These are phyloP conservation scores for Alternaria ventricosa DNA, from an alignment of 2,329 filamentous ascomycete genomes.

Conservation along the genomic window DNA sequence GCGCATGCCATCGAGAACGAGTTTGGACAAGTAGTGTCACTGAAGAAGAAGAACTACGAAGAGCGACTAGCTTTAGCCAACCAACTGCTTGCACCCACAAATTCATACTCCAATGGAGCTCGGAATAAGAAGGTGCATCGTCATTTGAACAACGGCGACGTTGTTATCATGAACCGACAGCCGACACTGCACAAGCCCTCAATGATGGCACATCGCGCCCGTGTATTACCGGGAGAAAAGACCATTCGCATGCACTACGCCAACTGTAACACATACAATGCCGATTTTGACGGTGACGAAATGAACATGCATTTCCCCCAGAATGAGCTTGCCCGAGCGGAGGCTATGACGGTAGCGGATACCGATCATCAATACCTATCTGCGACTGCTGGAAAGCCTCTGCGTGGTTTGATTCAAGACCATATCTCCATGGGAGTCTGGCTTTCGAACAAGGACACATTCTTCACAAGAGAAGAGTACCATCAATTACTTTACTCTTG, in stretches of 20 bases:
- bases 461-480: slow-evolving; percentile 87
- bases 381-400: slow-evolving; percentile 88
- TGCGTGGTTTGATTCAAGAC: slow-evolving; percentile 97
- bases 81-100: slow-evolving; percentile 86
- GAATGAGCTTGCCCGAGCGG: slow-evolving; percentile 90
- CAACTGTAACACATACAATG: slow-evolving; percentile 99
- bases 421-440: slow-evolving; percentile 94
- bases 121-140: slow-evolving; percentile 96
- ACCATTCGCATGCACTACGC: slow-evolving; percentile 99
- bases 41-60: slow-evolving; percentile 85
- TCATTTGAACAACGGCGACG: slow-evolving; percentile 94
- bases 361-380: slow-evolving; percentile 98
- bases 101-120: slow-evolving; percentile 73
- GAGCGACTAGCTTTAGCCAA: slow-evolving; percentile 91
- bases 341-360: slow-evolving; percentile 91
- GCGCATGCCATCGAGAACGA: slow-evolving; percentile 95
- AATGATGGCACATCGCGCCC: slow-evolving; percentile 96
- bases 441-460: slow-evolving; percentile 88
- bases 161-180: slow-evolving; percentile 98
- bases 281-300: slow-evolving; percentile 98
- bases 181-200: slow-evolving; percentile 98
- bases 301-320: slow-evolving; percentile 99
- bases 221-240: slow-evolving; percentile 91
- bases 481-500: slow-evolving; percentile 93
- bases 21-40: slow-evolving; percentile 85